These are phyloP conservation scores for Populus euphratica DNA, from an alignment of 345 rosid species.

Conservation along the genomic window DNA sequence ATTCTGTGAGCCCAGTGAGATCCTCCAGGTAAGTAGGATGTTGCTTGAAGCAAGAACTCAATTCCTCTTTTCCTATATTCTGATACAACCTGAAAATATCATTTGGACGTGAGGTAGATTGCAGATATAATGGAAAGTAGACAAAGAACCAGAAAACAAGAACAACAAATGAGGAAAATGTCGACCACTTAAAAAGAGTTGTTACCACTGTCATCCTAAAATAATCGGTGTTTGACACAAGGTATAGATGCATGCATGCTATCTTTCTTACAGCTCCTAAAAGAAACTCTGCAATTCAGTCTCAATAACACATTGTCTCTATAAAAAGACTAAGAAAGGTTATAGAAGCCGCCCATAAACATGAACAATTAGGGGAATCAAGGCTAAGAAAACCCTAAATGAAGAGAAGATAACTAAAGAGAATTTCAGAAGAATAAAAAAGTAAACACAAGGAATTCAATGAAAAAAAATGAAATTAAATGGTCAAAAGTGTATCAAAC, in stretches of 20 bases:
- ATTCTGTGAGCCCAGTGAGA: conserved; percentile 82
- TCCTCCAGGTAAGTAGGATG: conserved; percentile 94
- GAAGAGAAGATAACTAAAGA: neutral
- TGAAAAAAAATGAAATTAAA: too few relatives aligned
- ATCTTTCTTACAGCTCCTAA: neutral
- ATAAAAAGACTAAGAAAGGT: neutral
- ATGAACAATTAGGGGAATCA: neutral
- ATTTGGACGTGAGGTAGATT: neutral
- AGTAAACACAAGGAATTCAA: too few relatives aligned
- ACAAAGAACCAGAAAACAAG: neutral
- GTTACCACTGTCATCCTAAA: neutral
- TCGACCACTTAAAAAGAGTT: neutral
- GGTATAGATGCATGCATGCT: neutral
- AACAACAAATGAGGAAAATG: neutral
- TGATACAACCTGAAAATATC: conserved; percentile 55
- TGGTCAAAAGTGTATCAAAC: too few relatives aligned
- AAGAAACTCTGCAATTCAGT: neutral
- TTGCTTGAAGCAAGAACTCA: conserved; percentile 72
- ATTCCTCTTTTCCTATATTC: conserved; percentile 64
- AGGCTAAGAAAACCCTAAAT: neutral
- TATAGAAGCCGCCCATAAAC: neutral
- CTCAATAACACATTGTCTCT: neutral
- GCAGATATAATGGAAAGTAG: neutral
- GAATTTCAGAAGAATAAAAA: neutral
- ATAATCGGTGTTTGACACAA: neutral